A percentile compares a stretch with the other conserved stretches of the same genome.
These are phyloP conservation scores for Loxodes magnus DNA, from an alignment of 73 alveolate species.

Conservation along the genomic window DNA sequence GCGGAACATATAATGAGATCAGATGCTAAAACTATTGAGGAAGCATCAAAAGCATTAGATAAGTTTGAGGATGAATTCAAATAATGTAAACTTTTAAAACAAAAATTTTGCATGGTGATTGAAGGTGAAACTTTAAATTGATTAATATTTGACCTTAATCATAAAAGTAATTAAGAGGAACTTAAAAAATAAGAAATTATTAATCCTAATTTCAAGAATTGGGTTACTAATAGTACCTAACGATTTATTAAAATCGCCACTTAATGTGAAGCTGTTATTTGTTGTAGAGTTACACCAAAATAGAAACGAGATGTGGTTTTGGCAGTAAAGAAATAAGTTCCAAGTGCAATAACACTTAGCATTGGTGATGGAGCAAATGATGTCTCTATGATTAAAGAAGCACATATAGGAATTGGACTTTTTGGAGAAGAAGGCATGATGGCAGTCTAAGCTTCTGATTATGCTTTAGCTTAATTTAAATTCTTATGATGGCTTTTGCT, in stretches of 20 bases:
- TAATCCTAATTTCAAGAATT: no score
- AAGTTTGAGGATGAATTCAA: neutral
- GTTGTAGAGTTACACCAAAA: constrained; percentile 84
- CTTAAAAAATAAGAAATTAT: no score
- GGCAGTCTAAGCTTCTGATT: constrained; percentile 88
- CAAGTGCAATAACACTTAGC: constrained; percentile 58
- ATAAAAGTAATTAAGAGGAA: no score
- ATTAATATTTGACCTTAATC: no score
- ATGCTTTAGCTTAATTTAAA: constrained; percentile 78
- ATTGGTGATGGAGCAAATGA: constrained; percentile 99
- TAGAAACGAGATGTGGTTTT: constrained; percentile 90
- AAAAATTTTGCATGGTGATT: neutral
- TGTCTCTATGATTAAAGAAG: constrained; percentile 82
- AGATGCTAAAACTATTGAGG: no score
- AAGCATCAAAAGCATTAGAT: no score
- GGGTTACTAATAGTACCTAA: no score
- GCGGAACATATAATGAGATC: no score
- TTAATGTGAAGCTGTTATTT: constrained; percentile 53
- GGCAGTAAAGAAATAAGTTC: constrained; percentile 62
- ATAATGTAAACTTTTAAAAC: neutral
- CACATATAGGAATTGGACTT: constrained; percentile 91
- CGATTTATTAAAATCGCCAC: neutral
- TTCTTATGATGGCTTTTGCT: constrained; percentile 50
- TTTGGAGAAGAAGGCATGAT: constrained; percentile 95
- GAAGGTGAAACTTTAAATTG: neutral